Evolutionary conservation across 2,329 filamentous ascomycete genomes (phyloP).

Genomic region (Scleromitrula shiraiana): DNA sequence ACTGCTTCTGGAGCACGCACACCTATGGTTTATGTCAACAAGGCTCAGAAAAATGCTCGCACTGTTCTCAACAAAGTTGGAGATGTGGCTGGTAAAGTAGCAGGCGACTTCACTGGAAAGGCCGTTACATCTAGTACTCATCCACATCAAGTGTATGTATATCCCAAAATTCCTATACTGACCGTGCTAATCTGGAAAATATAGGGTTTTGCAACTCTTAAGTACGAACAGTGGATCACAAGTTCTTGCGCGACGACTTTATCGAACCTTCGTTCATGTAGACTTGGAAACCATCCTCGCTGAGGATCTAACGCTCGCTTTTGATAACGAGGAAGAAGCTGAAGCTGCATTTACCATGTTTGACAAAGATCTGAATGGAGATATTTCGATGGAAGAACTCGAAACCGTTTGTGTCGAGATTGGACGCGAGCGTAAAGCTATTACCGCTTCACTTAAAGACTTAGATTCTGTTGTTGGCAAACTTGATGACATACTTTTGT

Average conservation of each 20-base stretch:
- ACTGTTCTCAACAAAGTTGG: conserved; percentile 73
- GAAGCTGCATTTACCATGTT: conserved; percentile 87
- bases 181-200: conserved; percentile 13
- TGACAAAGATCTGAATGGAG: conserved; percentile 92
- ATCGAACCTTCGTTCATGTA: conserved; percentile 72
- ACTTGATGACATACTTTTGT: conserved; percentile 80
- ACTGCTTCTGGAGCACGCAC: conserved; percentile 48
- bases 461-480: conserved; percentile 88
- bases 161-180: not conserved
- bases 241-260: conserved; percentile 78
- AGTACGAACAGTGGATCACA: conserved; percentile 67
- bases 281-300: conserved; percentile 68
- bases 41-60: conserved; percentile 65
- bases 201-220: conserved; percentile 61
- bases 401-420: conserved; percentile 92
- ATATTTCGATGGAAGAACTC: conserved; percentile 91
- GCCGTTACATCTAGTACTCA: conserved; percentile 60
- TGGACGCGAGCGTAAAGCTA: conserved; percentile 88
- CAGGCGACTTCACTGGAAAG: conserved; percentile 84
- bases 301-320: conserved; percentile 72
- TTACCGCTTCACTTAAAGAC: conserved; percentile 90
- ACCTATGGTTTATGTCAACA: conserved; percentile 62
- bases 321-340: conserved; percentile 76
- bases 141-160: conserved; percentile 61
- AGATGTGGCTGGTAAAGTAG: conserved; percentile 76